These are phyloP conservation scores for Ramaria rubella DNA, from an alignment of 768 basidiomycete species.

Conservation along the genomic window DNA sequence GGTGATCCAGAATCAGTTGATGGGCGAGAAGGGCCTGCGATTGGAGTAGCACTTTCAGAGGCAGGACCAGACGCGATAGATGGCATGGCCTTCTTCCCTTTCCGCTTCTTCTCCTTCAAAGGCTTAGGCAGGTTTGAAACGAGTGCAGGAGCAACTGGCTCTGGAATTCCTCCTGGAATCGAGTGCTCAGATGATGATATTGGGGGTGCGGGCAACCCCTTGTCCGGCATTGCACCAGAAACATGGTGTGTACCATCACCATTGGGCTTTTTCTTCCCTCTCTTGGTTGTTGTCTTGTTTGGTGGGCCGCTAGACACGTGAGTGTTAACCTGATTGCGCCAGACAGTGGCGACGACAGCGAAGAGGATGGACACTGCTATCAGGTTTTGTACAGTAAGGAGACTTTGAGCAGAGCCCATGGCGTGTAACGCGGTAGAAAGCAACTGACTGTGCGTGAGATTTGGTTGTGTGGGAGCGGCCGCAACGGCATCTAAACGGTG, in stretches of 20 bases:
- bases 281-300: conserved; percentile 28
- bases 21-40: conserved; percentile 20
- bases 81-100: conserved; percentile 9
- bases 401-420: conserved; percentile 45
- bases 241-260: background rate
- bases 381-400: conserved; percentile 33
- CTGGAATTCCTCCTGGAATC: conserved; percentile 13
- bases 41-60: conserved; percentile 23
- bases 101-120: conserved; percentile 42
- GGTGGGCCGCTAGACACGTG: conserved; percentile 13
- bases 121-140: conserved; percentile 18
- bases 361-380: conserved; percentile 34
- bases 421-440: too few species aligned
- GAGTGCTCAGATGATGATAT: conserved; percentile 6
- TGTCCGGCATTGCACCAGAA: background rate
- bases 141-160: conserved; percentile 22
- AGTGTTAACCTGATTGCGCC: conserved; percentile 20
- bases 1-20: background rate
- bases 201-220: background rate
- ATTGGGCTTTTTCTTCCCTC: conserved; percentile 5
- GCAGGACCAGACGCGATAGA: conserved; percentile 15
- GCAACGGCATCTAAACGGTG: too few species aligned
- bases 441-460: too few species aligned
- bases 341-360: conserved; percentile 37
- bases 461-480: too few species aligned